Percentiles rank a stretch among this genome's conserved stretches.
phyloP scores from a whole-genome alignment of 495 filamentous ascomycete species.

The Penicillium pulvis region DNA sequence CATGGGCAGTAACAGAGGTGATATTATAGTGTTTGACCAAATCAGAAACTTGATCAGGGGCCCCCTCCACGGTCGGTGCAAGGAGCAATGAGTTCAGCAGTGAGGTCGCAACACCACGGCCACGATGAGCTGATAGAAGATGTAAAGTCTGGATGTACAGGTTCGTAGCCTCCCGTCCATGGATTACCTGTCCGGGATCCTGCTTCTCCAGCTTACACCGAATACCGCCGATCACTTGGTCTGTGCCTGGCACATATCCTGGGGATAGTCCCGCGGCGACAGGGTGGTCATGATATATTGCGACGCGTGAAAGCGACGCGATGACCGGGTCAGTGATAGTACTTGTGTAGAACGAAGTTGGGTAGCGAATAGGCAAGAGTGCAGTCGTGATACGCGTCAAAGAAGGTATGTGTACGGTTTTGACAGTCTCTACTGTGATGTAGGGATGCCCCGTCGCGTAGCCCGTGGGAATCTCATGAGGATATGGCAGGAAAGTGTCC shows the following conservation, averaged over 20 bases:
- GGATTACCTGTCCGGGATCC: slow-evolving; percentile 27
- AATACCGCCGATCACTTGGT: slow-evolving; percentile 78
- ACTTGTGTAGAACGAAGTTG: slow-evolving; percentile 80
- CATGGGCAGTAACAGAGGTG: slow-evolving; percentile 76
- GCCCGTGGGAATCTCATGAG: slow-evolving; percentile 29
- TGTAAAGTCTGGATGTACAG: slow-evolving; percentile 90
- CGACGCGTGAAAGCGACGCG: slow-evolving; percentile 74
- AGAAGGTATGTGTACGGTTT: slow-evolving; percentile 64
- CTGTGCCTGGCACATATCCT: slow-evolving; percentile 30
- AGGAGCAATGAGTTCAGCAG: slow-evolving; percentile 62
- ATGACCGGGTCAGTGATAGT: slow-evolving; percentile 67
- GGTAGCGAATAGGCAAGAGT: slow-evolving; percentile 85
- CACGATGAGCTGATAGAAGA: slow-evolving; percentile 80
- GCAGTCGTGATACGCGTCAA: slow-evolving; percentile 80
- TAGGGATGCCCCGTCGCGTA: slow-evolving; percentile 42
- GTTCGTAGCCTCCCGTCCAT: slow-evolving; percentile 35
- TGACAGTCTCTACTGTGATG: slow-evolving; percentile 59
- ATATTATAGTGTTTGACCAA: slow-evolving; percentile 53
- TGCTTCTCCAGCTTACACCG: slow-evolving; percentile 73
- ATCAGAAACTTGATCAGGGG: slow-evolving; percentile 39
- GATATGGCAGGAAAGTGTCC: slow-evolving; percentile 38
- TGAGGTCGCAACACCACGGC: slow-evolving; percentile 74
- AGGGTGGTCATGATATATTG: slow-evolving; percentile 63
- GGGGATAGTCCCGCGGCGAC: slow-evolving; percentile 39
- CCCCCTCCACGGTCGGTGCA: slow-evolving; percentile 36